Conservation (phyloP, 2,329 filamentous ascomycete genomes). For the Didymella pomorum region DNA sequence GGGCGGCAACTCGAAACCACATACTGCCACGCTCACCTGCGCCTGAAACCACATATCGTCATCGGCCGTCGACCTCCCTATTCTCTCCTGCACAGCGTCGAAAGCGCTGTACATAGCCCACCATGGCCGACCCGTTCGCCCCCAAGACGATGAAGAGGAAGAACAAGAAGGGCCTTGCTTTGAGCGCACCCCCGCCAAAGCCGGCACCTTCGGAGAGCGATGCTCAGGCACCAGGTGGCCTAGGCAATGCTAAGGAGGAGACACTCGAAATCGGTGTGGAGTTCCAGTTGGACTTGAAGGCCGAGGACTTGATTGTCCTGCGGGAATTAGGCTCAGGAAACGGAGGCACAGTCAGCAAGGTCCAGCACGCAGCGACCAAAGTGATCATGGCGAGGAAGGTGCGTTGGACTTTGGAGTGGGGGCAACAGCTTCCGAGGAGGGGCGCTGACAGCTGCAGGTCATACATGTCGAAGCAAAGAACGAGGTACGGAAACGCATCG, state of each 20-base stretch:
- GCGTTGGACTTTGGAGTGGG: constrained; percentile 28
- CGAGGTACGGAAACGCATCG: constrained; percentile 94
- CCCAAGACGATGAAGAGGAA: constrained; percentile 93
- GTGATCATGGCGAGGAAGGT: constrained; percentile 99
- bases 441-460: constrained; percentile 65
- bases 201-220: constrained; percentile 75
- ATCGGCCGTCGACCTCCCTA: constrained; percentile 7
- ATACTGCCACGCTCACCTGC: constrained; percentile 15
- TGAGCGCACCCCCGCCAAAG: constrained; percentile 80
- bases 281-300: constrained; percentile 90
- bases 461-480: constrained; percentile 99
- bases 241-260: constrained; percentile 70
- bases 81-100: constrained; percentile 4
- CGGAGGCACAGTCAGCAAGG: constrained; percentile 97
- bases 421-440: background rate
- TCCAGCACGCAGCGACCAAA: constrained; percentile 91
- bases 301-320: constrained; percentile 89
- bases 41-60: constrained; percentile 9
- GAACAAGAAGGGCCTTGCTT: constrained; percentile 94
- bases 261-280: constrained; percentile 96
- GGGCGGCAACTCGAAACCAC: constrained; percentile 48
- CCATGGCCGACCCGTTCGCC: constrained; percentile 69
- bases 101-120: constrained; percentile 19
- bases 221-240: constrained; percentile 66
- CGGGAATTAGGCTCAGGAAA: constrained; percentile 97